These are phyloP conservation scores for Chlamydomonas reinhardtii DNA, from an alignment of 163 green algal species.

Conservation along the genomic window DNA sequence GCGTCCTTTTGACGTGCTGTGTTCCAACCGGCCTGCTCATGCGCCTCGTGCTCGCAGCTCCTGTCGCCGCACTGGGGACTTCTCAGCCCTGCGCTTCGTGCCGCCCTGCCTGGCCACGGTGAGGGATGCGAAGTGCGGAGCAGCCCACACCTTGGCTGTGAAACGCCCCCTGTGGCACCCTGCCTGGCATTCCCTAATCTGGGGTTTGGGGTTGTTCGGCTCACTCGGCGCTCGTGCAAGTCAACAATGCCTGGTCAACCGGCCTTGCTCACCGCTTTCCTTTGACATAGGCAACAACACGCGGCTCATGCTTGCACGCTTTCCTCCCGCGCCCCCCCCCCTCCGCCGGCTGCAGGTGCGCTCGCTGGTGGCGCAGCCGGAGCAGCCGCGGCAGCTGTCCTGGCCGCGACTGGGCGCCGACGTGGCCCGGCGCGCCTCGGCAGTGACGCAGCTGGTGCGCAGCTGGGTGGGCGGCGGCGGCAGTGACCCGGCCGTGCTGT, in stretches of 20 bases:
- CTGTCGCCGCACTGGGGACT: slow-evolving; percentile 30
- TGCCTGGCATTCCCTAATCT: no score
- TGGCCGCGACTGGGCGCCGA: slow-evolving; percentile 36
- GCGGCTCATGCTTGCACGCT: no score
- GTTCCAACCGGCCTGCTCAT: no score
- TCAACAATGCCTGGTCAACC: no score
- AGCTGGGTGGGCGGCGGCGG: slow-evolving; percentile 20
- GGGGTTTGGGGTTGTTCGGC: no score
- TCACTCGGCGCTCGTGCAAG: no score
- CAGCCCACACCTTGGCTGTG: no score
- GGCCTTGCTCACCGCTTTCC: no score
- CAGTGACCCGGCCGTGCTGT: background rate
- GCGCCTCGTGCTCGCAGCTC: background rate
- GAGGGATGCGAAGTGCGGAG: background rate
- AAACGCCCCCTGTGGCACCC: no score
- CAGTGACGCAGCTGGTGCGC: slow-evolving; percentile 13
- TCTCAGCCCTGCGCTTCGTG: slow-evolving; percentile 27
- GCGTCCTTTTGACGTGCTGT: no score
- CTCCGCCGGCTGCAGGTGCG: background rate
- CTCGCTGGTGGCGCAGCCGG: slow-evolving; percentile 17
- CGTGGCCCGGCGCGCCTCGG: slow-evolving; percentile 9
- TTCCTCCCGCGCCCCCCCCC: no score
- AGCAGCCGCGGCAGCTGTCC: slow-evolving; percentile 18
- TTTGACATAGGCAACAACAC: no score
- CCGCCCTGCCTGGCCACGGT: slow-evolving; percentile 25